Evolutionary conservation across 78 protist genomes (phyloP), one percentile per base, ranked within the genome.

Genomic region (Corallochytrium limacisporum): DNA sequence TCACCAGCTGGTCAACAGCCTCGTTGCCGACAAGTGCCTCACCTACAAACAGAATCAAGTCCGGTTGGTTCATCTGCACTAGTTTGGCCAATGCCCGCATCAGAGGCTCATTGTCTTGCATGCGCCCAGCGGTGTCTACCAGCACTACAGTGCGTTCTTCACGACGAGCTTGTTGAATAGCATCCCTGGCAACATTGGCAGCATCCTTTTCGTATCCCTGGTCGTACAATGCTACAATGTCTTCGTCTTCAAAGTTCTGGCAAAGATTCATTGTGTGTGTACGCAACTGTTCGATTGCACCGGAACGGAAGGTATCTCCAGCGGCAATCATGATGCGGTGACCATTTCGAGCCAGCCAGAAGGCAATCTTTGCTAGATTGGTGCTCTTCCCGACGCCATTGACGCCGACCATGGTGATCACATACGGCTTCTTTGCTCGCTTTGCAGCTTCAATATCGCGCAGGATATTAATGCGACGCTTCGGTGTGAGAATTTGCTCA

Each of bases 11-110:
- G 53, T 96, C 98, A 3, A 96, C 94, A 22, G 91, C 98, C 60
- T 94, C 98, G 59, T 96, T 94, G 22, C 99, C 99, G 2, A 92
- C 99, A 0, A 97, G 85, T 0, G 99, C 99, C 59, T 97, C 99
- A 1, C 99, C 99, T 0, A 97, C 99, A 28, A 97, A 97, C n/a
- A 96, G 67, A 18, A 95, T 94, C 49, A 91, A 54, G 66, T 95
- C 92, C 6, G 97, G 98, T 26, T 53, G 9, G 65, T 88, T 89
- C 47, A 54, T 57, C 16, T 79, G 40, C 29, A 93, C 85, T 29
- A 93, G 69, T 79, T 84, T 84, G 0, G 92, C 77, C 29, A 97
- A 83, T 0, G 92, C 78, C 9, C 87, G 70, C 99, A 97, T 95
- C 28, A 94, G 85, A 7, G 88, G 87, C 46, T 72, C 97, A 73